Evolutionary conservation across 192 early-diverging fungal species (phyloP), one percentile per base, ranked within the genome.

Genomic region (Thoreauomyces humboldtii): DNA sequence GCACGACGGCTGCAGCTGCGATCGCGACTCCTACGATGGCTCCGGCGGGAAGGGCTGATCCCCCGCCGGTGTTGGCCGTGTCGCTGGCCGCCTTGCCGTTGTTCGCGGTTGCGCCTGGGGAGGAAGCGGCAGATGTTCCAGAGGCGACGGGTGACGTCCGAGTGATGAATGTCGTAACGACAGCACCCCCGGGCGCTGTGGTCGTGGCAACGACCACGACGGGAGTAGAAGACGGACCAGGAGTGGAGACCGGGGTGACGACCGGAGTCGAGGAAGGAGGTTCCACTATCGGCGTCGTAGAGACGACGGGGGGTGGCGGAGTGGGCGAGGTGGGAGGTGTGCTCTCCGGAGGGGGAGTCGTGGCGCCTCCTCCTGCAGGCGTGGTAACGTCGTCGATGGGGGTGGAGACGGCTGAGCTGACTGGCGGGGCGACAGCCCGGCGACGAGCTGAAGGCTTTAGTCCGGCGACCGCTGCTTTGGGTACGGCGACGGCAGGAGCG

Each of bases 1-100:
- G 17, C 45, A 67, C 31, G 25, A 67, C 33, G 19, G 55, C 54
- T 6, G 41, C 65, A 2, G 31, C 65, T 4, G 17, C 65, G 44
- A 67, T 46, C 31, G 53, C 33, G 6, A 67, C 25, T 2, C 65
- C 65, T 15, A 59, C 44, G 25, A 48, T 67, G 27, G 27, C 7
- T 2, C 32, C 55, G 15, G 55, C 2, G 32, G 11, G 11, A 2
- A 35, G 17, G 55, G 3, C 55, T 4, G n/a, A n/a, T n/a, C 29
- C 29, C 6, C 17, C 27, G 38, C 11, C 38, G 38, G 38, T 41
- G n/a, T 41, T 41, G 38, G n/a, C 38, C 9, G 9, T 41, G n/a
- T 41, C 38, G 38, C 38, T n/a, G 9, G 38, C n/a, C 38, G n/a
- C n/a, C n/a, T n/a, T n/a, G n/a, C n/a, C n/a, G n/a, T n/a, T n/a